phyloP scores from a whole-genome alignment of 2,329 filamentous ascomycete species.

The Dryadomyces quercivorus region DNA sequence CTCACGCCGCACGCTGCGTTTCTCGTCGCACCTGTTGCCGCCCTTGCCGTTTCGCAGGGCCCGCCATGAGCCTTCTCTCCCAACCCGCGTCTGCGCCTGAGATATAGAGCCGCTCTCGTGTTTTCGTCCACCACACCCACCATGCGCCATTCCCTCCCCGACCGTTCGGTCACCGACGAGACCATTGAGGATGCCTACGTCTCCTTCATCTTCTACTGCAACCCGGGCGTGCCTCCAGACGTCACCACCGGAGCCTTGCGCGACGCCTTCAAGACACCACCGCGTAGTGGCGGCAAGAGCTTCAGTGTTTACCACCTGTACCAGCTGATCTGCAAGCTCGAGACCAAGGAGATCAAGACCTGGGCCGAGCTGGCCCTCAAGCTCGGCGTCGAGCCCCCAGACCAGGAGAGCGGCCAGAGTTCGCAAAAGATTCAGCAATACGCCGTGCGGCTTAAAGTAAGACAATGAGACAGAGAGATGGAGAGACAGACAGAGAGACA shows the following conservation, averaged over 20 bases:
- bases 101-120: neutral
- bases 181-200: constrained; percentile 76
- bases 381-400: constrained; percentile 78
- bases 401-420: constrained; percentile 71
- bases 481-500: neutral
- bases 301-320: constrained; percentile 71
- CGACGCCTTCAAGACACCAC: constrained; percentile 66
- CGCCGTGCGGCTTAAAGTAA: constrained; percentile 78
- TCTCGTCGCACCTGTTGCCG: too few species aligned
- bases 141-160: neutral
- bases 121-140: neutral
- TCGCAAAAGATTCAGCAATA: constrained; percentile 93
- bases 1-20: too few species aligned
- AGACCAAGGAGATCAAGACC: constrained; percentile 76
- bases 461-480: too few species aligned
- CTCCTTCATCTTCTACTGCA: constrained; percentile 79
- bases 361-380: constrained; percentile 82
- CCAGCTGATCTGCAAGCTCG: constrained; percentile 65
- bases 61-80: neutral
- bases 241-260: constrained; percentile 59
- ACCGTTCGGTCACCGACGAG: constrained; percentile 52
- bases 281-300: constrained; percentile 75
- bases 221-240: constrained; percentile 62
- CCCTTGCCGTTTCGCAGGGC: neutral
- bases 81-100: neutral